Percentiles rank a stretch among this genome's conserved stretches.
Evolutionary conservation across 164 flowering plant species (phyloP).

Genomic region (Kalanchoe fedtschenkoi): DNA sequence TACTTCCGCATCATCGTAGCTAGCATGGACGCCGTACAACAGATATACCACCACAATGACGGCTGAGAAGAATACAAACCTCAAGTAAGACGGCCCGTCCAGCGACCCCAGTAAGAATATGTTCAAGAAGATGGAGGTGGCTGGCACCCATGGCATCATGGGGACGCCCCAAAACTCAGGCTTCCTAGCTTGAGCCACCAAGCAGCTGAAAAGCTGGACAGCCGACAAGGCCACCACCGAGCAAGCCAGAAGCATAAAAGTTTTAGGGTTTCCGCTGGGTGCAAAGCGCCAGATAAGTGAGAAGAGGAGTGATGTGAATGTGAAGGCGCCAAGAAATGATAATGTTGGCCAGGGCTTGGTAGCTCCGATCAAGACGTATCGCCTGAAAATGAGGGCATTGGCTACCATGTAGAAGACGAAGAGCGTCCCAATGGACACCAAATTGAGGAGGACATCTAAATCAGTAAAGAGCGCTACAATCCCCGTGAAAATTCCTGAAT

Average conservation of each 20-base stretch:
- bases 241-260: conserved; percentile 38
- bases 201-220: conserved; percentile 38
- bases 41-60: conserved; percentile 50
- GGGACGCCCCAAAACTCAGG: conserved; percentile 94
- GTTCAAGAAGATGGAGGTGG: conserved; percentile 63
- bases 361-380: conserved; percentile 46
- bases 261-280: conserved; percentile 38
- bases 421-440: conserved; percentile 82
- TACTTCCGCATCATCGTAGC: conserved; percentile 69
- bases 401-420: conserved; percentile 96
- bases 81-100: conserved; percentile 56
- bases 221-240: conserved; percentile 27
- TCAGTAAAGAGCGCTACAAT: conserved; percentile 75
- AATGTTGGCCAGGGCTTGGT: conserved; percentile 65
- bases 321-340: conserved; percentile 45
- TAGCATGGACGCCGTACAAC: conserved; percentile 79
- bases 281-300: conserved; percentile 59
- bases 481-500: conserved; percentile 67
- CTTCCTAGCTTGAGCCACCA: conserved; percentile 56
- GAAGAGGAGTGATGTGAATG: conserved; percentile 52
- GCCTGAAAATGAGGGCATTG: conserved; percentile 70
- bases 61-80: conserved; percentile 69
- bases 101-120: conserved; percentile 73
- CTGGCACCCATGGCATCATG: conserved; percentile 86
- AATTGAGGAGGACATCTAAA: conserved; percentile 53